Evolutionary conservation across 345 rosid species (phyloP).

Genomic region (Aurinia saxatilis): DNA sequence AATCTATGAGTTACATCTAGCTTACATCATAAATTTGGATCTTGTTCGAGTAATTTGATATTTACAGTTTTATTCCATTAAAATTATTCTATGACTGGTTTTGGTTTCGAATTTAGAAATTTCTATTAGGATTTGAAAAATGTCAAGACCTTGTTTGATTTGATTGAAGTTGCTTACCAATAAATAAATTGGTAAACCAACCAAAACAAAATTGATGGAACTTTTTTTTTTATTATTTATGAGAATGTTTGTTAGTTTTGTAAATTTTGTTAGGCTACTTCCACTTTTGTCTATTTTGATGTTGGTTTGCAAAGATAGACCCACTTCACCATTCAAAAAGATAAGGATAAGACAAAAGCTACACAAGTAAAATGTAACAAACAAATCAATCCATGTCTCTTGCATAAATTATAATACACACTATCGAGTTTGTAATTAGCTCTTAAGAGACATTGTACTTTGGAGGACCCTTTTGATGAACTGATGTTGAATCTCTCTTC

Average conservation of each 20-base stretch:
- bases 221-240: no score
- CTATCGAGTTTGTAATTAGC: neutral
- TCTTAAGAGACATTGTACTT: constrained; percentile 39
- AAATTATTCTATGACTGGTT: no score
- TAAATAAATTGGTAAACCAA: constrained; percentile 1
- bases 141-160: no score
- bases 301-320: neutral
- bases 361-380: neutral
- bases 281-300: neutral
- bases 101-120: no score
- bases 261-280: neutral
- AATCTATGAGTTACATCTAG: no score
- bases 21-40: no score
- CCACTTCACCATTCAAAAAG: constrained; percentile 7
- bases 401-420: neutral
- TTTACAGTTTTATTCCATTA: no score
- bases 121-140: no score
- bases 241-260: neutral
- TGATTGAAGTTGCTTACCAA: neutral
- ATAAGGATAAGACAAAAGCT: neutral
- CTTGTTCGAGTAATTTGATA: no score
- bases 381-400: constrained; percentile 10
- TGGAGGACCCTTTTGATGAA: constrained; percentile 33
- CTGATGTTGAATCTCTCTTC: constrained; percentile 24
- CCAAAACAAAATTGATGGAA: neutral